Base-by-base conservation (phyloP, 306 rosid species). In the Pachyrhizus erosus region DNA sequence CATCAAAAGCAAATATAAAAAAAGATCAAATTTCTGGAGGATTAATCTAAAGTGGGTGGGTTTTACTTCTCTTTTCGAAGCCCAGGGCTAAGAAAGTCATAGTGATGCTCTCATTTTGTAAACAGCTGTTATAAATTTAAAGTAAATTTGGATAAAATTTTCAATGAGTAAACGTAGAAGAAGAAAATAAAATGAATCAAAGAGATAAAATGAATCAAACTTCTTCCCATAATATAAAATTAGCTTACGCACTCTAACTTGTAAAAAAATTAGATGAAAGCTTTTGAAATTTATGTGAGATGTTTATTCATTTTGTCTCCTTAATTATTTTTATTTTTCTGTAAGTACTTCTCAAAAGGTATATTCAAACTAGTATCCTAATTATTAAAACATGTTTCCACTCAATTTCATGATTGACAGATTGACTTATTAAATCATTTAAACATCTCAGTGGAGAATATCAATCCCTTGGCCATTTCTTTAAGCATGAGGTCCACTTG, bases 361-460 rank as follows among this genome's bases (percentile, higher is more conserved):
- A 17, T 64, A 15, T 33, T 3, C 43, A 64, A 31, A 31, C 70
- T 64, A 17, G 11, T 49, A 29, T 69, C 64, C 66, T 51, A 43
- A 79, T 79, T 73, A 73, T 78, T 74, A 75, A 65, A 55, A 54
- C 77, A 73, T 29, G 8, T 27, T 49, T 34, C 20, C 15, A 17
- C 69, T 39, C 75, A 46, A 77, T 70, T 77, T 73, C 72, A 73
- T 73, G 71, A 78, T 78, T 65, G 51, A 39, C n/a, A 67, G 27
- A 66, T 67, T 21, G 62, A 62, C 13, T 79, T 23, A 79, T 52
- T 79, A 66, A 65, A 70, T 24, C 58, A 74, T 70, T 52, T 81
- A 81, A 73, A 66, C 27, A 17, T 77, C 74, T 77, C 12, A 67
- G 64, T 83, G 78, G 73, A 80, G 87, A 84, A 80, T 80, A 37